phyloP scores from a whole-genome alignment of 768 basidiomycete species.

The Boletus rubroflammeus region DNA sequence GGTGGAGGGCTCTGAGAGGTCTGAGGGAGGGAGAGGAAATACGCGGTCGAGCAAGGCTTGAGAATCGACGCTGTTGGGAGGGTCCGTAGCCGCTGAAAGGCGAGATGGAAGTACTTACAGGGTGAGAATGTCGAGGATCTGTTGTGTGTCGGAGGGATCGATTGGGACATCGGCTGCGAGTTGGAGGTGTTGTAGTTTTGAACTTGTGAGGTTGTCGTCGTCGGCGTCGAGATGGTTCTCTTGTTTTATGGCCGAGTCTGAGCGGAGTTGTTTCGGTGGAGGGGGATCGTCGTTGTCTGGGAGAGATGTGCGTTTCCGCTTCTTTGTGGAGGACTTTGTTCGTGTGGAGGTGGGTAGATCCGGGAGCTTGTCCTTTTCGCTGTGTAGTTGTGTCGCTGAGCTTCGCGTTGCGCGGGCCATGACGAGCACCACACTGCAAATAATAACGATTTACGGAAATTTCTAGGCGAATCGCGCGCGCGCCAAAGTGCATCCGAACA shows the following conservation, averaged over 20 bases:
- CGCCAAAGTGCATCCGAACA: too few relatives aligned
- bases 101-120: conserved; percentile 36
- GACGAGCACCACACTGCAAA: conserved; percentile 9
- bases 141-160: conserved; percentile 41
- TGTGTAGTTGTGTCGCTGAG: conserved; percentile 42
- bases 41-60: conserved; percentile 81
- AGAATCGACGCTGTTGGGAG: conserved; percentile 52
- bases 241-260: conserved; percentile 29
- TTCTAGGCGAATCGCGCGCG: conserved; percentile 22
- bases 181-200: conserved; percentile 27
- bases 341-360: conserved; percentile 27
- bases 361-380: conserved; percentile 27
- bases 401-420: conserved; percentile 79
- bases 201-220: conserved; percentile 17
- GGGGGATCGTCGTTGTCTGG: conserved; percentile 45
- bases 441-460: conserved; percentile 29
- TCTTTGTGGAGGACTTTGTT: conserved; percentile 43
- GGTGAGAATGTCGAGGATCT: conserved; percentile 59
- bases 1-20: conserved; percentile 40
- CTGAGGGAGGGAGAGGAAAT: conserved; percentile 48
- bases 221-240: conserved; percentile 25
- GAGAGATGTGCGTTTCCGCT: conserved; percentile 59
- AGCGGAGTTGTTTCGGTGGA: conserved; percentile 46
- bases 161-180: conserved; percentile 49
- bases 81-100: neutral